Base-by-base conservation (phyloP, 768 basidiomycete genomes). In the Paxillus involutus region DNA sequence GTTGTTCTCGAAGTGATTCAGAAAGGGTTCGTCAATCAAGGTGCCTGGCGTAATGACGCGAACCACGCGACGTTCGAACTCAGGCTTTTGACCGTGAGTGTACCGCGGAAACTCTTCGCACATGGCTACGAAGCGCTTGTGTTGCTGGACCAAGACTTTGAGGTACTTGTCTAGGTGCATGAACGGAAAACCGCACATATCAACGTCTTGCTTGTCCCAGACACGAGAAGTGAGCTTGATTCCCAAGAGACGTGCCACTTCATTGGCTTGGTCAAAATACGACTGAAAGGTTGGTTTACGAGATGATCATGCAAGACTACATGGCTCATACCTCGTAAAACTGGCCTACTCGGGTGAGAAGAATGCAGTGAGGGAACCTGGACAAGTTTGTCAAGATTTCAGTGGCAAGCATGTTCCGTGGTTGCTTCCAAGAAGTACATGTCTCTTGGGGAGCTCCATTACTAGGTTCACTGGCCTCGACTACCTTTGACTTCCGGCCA, bases 41-140 rank as follows among this genome's bases (percentile, higher is more conserved):
- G 95, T 98, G 30, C 95, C 95, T 6, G 95, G 94, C 4, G 95
- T 96, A 58, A 97, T 82, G 49, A 97, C 82, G 39, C 95, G 85
- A 42, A 82, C 83, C 26, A 98, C 91, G 19, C 88, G 85, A 68
- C 95, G 78, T 39, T 91, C 86, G 57, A 91, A 91, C 41, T 75
- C 75, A 33, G 79, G 80, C 60, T 82, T 85, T 42, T 74, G 72
- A 10, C 83, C 84, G 1, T 71, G 51, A 8, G 73, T 68, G 46
- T 73, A 69, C 6, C 76, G 77, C 44, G 81, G 83, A 68, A 91
- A 94, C 69, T 98, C 95, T 69, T 98, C 95, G 65, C 95, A 95
- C 71, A 97, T 78, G 32, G 96, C 94, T 12, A 97, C 94, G 60
- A 90, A 94, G 21, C 85, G 85, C 45, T 84, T 85, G 57, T 92